Evolutionary conservation across 2,329 filamentous ascomycete species (phyloP).

Genomic region (Talaromyces verruculosus): DNA sequence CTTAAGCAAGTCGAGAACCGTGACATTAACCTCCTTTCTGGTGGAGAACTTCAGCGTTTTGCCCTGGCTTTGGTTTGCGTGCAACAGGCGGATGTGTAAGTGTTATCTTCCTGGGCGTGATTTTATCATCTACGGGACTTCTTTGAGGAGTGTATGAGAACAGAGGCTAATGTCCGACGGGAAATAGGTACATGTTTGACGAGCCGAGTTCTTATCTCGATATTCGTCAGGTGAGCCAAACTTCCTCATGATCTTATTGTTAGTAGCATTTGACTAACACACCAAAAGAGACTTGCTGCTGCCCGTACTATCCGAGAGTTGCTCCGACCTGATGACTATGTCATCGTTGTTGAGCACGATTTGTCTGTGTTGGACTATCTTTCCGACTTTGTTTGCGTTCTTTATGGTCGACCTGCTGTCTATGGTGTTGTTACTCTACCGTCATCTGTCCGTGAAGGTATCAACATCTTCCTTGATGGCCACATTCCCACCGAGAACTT

Average conservation of each 20-base stretch:
- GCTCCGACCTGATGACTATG: conserved; percentile 84
- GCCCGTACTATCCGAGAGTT: conserved; percentile 90
- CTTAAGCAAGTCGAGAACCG: conserved; percentile 86
- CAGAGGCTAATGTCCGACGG: neutral
- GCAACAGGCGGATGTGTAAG: conserved; percentile 85
- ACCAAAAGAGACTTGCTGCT: conserved; percentile 90
- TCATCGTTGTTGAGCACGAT: conserved; percentile 99
- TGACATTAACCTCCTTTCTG: conserved; percentile 85
- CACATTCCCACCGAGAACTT: conserved; percentile 98
- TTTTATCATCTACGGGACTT: neutral
- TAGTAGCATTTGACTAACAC: neutral
- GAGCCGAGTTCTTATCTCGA: conserved; percentile 98
- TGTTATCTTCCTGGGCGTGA: conserved; percentile 12
- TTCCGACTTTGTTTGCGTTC: conserved; percentile 95
- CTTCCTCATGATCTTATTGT: neutral
- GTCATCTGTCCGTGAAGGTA: conserved; percentile 94
- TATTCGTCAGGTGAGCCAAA: conserved; percentile 53
- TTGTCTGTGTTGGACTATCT: conserved; percentile 97
- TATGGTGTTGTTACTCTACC: conserved; percentile 98
- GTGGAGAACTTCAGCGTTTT: conserved; percentile 97
- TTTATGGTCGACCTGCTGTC: conserved; percentile 91
- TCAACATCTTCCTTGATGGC: conserved; percentile 98
- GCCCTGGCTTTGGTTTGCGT: conserved; percentile 95
- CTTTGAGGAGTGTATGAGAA: neutral
- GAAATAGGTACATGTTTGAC: conserved; percentile 87